Evolutionary conservation across 2,329 filamentous ascomycete species (phyloP).

Genomic region (Proliferodiscus dingleyae): DNA sequence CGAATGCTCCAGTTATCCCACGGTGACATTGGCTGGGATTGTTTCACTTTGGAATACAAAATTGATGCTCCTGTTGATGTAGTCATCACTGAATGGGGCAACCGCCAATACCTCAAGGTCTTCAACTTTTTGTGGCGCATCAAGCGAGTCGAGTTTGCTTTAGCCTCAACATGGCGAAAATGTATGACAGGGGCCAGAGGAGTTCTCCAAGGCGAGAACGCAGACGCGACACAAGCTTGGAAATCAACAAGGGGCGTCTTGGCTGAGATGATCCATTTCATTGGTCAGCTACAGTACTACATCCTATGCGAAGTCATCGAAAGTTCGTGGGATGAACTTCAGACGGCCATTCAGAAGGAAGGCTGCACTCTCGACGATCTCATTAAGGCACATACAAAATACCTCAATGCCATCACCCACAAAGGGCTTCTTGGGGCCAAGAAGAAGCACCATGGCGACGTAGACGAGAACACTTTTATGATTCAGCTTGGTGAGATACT

Average conservation of each 20-base stretch:
- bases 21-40: conserved; percentile 98
- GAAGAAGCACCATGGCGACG: conserved; percentile 39
- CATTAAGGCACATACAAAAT: conserved; percentile 84
- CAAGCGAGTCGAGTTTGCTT: conserved; percentile 93
- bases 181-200: conserved; percentile 93
- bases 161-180: conserved; percentile 86
- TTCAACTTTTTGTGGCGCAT: conserved; percentile 99
- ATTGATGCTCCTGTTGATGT: conserved; percentile 96
- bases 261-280: conserved; percentile 98
- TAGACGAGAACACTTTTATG: conserved; percentile 71
- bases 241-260: conserved; percentile 83
- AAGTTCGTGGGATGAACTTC: conserved; percentile 86
- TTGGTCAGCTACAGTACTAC: conserved; percentile 96
- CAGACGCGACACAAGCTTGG: conserved; percentile 72
- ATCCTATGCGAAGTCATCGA: conserved; percentile 99
- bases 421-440: conserved; percentile 86
- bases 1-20: conserved; percentile 96
- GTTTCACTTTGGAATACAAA: conserved; percentile 98
- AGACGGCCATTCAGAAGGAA: conserved; percentile 75
- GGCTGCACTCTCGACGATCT: conserved; percentile 92
- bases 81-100: conserved; percentile 92
- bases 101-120: conserved; percentile 94
- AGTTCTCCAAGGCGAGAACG: conserved; percentile 75
- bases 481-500: conserved; percentile 88
- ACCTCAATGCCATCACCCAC: conserved; percentile 89